These are phyloP conservation scores for Apostasia shenzhenica DNA, from an alignment of 106 monocot species.

Conservation along the genomic window DNA sequence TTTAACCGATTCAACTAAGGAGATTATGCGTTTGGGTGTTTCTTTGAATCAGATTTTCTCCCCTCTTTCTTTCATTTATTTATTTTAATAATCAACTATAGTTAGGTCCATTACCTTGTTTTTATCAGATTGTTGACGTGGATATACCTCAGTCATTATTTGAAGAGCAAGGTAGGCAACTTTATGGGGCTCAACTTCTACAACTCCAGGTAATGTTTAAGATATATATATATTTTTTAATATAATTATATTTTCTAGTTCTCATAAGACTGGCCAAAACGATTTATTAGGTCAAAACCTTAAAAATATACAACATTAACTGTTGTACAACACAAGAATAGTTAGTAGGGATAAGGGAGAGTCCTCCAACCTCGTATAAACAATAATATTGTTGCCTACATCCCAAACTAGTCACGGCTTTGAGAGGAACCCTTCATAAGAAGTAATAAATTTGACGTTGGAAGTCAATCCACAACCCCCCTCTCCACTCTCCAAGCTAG, in stretches of 20 bases:
- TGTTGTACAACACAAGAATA: no score
- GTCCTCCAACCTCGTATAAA: no score
- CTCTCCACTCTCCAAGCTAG: no score
- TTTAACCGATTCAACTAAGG: not conserved
- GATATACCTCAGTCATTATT: slow-evolving; percentile 86
- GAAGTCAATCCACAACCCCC: no score
- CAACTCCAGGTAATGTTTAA: slow-evolving; percentile 64
- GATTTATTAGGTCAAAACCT: no score
- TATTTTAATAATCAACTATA: not conserved
- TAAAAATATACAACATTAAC: no score
- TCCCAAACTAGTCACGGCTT: no score
- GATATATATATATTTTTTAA: not conserved
- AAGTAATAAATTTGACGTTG: no score
- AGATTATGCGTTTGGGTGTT: not conserved
- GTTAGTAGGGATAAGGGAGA: no score
- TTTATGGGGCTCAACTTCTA: slow-evolving; percentile 84
- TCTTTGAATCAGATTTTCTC: slow-evolving; percentile 4
- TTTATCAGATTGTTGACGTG: slow-evolving; percentile 78
- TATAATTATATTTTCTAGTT: slow-evolving; percentile 10
- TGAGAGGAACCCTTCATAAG: no score
- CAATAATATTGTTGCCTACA: no score
- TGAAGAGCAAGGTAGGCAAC: slow-evolving; percentile 95
- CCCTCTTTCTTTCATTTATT: not conserved
- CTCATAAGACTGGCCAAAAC: not conserved
- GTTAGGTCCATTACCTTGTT: not conserved